Evolutionary conservation across 2,329 filamentous ascomycete genomes (phyloP).

Genomic region (Leptographium wingfieldii): DNA sequence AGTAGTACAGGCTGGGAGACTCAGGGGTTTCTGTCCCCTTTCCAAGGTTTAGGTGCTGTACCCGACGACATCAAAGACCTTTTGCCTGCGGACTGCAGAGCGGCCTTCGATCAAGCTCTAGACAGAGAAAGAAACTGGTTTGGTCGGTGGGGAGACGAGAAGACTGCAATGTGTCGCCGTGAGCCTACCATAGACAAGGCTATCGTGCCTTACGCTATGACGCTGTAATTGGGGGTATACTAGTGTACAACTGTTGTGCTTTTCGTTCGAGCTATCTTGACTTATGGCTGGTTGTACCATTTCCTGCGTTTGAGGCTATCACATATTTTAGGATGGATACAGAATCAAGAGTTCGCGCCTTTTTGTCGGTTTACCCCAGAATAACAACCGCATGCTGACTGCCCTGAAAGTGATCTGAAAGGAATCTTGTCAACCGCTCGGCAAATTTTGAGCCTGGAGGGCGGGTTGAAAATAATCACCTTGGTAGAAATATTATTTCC

Average conservation of each 20-base stretch:
- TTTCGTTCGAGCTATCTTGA: background rate
- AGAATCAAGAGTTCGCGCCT: no score
- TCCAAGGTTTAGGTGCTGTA: constrained; percentile 50
- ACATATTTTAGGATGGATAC: background rate
- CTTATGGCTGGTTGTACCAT: background rate
- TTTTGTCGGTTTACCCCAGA: no score
- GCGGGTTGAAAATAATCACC: no score
- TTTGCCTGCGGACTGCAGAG: constrained; percentile 57
- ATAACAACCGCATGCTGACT: no score
- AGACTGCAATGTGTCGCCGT: constrained; percentile 36
- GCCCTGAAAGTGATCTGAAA: no score
- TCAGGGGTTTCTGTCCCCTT: constrained; percentile 35
- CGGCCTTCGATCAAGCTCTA: constrained; percentile 57
- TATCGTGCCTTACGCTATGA: constrained; percentile 44
- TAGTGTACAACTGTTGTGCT: background rate
- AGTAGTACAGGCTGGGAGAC: constrained; percentile 20
- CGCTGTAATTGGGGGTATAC: constrained; percentile 5
- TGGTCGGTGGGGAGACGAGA: constrained; percentile 59
- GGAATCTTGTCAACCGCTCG: no score
- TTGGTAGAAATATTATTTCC: no score
- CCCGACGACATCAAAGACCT: constrained; percentile 52
- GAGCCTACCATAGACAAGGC: constrained; percentile 50
- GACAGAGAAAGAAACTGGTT: constrained; percentile 60
- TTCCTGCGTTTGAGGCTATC: background rate
- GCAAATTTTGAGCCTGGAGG: no score